Evolutionary conservation across 2,329 filamentous ascomycete genomes (phyloP), one percentile per base, ranked within the genome.

Genomic region (Neopestalotiopsis sp.): DNA sequence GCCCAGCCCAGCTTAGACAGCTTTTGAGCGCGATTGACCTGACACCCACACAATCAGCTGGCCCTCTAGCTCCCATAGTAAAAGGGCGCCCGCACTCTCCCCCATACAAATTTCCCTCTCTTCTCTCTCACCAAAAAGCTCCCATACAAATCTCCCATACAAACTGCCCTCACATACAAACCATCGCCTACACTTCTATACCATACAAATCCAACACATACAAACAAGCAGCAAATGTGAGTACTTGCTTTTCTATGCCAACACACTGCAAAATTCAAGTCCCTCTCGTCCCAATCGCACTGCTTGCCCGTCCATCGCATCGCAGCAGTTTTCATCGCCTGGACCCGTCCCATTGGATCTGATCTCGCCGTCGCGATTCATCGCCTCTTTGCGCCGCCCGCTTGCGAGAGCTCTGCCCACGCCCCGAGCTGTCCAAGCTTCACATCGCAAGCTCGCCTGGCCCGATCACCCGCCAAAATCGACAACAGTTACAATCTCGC

Each of bases 11-110:
- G 45, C 45, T 52, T 52, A 52, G 45, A 52, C 45, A 52, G 45
- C 45, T 52, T 38, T 38, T 38, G 34, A 14, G 45, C 17, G 45
- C 45, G 45, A 52, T 52, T 78, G 81, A 78, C 77, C 76, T 77
- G 76, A 74, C 76, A 77, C 76, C 74, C 78, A 78, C 81, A 78
- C 84, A 82, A 70, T 70, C 69, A 70, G 66, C 66, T 64, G 85
- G 81, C 84, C 84, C 86, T 86, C 85, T 87, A 86, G 61, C 69
- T 85, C 84, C 84, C 86, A 86, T 86, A 88, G 86, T 89, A 88
- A 89, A 89, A 90, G 89, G 86, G 85, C 84, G 83, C 83, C 83
- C 82, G 82, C 76, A 78, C 73, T 80, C 82, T 82, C 82, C 83
- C 84, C 84, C 85, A 84, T 86, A 86, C 85, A 84, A 83, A 67